Conservation (phyloP, 371 early-diverging fungal species). For the Mortierella sp. region DNA sequence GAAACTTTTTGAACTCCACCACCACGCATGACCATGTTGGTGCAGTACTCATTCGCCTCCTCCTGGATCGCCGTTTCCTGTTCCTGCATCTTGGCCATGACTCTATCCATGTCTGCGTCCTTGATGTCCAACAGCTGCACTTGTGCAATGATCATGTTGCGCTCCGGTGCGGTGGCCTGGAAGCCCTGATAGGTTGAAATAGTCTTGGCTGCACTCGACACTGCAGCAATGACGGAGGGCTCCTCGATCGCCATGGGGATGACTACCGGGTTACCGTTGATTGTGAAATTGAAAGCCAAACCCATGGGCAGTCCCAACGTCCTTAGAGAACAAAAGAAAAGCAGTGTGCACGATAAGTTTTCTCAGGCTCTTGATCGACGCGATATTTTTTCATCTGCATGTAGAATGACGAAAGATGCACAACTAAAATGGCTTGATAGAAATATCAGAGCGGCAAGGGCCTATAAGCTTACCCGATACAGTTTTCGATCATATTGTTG, state of each 20-base stretch:
- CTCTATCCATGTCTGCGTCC: constrained; percentile 56
- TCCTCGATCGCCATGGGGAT: constrained; percentile 86
- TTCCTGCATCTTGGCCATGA: constrained; percentile 49
- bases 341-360: not conserved
- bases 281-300: constrained; percentile 74
- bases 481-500: constrained; percentile 79
- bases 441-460: not conserved
- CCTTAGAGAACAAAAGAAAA: constrained; percentile 38
- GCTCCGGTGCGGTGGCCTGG: constrained; percentile 64
- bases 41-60: constrained; percentile 70
- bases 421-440: not conserved
- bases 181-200: constrained; percentile 65
- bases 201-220: constrained; percentile 79
- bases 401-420: not conserved
- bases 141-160: constrained; percentile 76
- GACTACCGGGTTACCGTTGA: constrained; percentile 67
- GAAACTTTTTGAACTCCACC: constrained; percentile 73
- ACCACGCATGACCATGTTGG: constrained; percentile 72
- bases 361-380: not conserved
- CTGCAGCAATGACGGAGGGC: constrained; percentile 80
- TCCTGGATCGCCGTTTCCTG: constrained; percentile 54
- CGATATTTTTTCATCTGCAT: not conserved
- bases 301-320: constrained; percentile 77
- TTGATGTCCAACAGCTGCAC: constrained; percentile 68
- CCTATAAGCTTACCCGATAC: constrained; percentile 63